These are phyloP conservation scores for Arthrobotrys sinensis DNA, from an alignment of 2,329 filamentous ascomycete species.

Conservation along the genomic window DNA sequence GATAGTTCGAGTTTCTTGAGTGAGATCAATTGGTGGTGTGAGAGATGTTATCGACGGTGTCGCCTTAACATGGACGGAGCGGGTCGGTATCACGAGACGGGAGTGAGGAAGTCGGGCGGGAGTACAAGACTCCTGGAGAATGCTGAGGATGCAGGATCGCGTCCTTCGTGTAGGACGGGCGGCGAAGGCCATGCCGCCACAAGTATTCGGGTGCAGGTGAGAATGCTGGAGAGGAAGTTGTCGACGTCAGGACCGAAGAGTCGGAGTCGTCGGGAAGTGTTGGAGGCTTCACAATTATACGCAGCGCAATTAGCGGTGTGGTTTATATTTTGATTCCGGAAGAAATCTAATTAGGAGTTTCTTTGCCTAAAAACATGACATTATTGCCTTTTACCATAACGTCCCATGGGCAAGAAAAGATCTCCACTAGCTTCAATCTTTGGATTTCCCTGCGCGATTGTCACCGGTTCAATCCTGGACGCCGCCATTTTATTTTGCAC, in stretches of 20 bases:
- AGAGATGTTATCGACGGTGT: constrained; percentile 64
- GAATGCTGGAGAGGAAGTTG: constrained; percentile 16
- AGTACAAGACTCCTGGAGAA: constrained; percentile 30
- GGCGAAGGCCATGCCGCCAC: constrained; percentile 56
- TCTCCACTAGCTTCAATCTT: constrained; percentile 62
- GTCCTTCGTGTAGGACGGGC: constrained; percentile 51
- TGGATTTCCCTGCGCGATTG: constrained; percentile 49
- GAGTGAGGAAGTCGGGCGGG: constrained; percentile 24
- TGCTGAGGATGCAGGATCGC: constrained; percentile 50
- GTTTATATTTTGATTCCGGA: constrained; percentile 11
- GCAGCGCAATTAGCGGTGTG: neutral
- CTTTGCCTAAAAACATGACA: constrained; percentile 62
- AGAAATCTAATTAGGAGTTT: constrained; percentile 45
- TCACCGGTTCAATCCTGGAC: constrained; percentile 61
- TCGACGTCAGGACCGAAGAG: constrained; percentile 34
- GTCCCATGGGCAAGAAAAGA: constrained; percentile 62
- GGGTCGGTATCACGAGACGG: constrained; percentile 41
- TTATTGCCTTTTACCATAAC: constrained; percentile 62
- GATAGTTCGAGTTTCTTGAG: constrained; percentile 63
- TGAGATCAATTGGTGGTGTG: constrained; percentile 63
- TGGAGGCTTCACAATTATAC: constrained; percentile 36
- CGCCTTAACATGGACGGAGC: constrained; percentile 63
- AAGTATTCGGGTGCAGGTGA: constrained; percentile 2
- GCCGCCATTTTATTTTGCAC: constrained; percentile 47
- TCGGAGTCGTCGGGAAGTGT: constrained; percentile 34